Conservation (phyloP, 1,284 basidiomycete species). For the Amylostereum chailletii region DNA sequence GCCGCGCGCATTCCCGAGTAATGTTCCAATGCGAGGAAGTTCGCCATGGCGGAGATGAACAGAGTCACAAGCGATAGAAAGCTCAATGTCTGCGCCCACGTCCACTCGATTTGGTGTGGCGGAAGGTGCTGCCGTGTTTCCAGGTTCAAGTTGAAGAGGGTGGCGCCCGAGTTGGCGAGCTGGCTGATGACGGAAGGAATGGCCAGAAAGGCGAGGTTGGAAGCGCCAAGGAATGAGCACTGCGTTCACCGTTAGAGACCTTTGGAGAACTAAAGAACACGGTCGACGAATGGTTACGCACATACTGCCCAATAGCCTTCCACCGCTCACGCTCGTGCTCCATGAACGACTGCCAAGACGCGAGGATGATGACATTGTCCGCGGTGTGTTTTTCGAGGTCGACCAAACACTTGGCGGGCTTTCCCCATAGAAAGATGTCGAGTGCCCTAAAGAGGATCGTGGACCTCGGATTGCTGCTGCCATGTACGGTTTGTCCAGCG, state of each 20-base stretch:
- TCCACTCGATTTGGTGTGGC: not conserved
- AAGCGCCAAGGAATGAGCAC: not conserved
- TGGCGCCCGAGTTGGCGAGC: not conserved
- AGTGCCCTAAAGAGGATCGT: not conserved
- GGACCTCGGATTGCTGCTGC: not conserved
- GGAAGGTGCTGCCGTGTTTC: not conserved
- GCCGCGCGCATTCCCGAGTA: not conserved
- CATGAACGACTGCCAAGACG: not conserved
- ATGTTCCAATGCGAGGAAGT: not conserved
- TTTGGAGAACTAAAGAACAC: not conserved
- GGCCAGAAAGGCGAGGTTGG: constrained; percentile 1
- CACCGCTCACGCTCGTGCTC: not conserved
- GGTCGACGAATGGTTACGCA: not conserved
- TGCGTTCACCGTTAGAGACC: not conserved
- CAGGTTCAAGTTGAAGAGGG: too few species aligned
- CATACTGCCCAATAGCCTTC: not conserved
- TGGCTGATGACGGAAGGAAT: constrained; percentile 4
- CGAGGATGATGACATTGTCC: not conserved
- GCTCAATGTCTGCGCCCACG: not conserved
- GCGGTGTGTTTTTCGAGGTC: not conserved
- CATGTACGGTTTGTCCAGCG: not conserved
- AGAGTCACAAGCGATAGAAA: not conserved
- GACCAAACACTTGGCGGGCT: not conserved
- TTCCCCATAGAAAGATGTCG: not conserved
- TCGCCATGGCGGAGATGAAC: not conserved